These are phyloP conservation scores for Gastroboletus turbinatus DNA, from an alignment of 1,284 basidiomycete genomes.

Conservation along the genomic window DNA sequence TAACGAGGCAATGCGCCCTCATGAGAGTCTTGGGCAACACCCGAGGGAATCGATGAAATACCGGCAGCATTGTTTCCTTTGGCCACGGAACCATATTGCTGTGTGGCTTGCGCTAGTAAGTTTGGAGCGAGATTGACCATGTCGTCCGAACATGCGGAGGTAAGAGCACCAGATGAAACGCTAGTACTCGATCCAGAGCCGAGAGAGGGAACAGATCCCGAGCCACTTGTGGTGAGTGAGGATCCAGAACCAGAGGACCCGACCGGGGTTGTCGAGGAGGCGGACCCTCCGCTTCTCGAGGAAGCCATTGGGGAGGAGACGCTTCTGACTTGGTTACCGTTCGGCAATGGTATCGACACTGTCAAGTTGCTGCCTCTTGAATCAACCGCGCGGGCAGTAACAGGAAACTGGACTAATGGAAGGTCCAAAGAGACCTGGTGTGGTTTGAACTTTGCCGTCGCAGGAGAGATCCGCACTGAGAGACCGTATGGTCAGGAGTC, in stretches of 20 bases:
- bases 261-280: slow-evolving; percentile 41
- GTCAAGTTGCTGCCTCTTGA: slow-evolving; percentile 40
- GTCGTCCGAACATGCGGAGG: slow-evolving; percentile 51
- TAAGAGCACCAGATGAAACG: slow-evolving; percentile 42
- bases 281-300: slow-evolving; percentile 34
- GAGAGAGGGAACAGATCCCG: slow-evolving; percentile 55
- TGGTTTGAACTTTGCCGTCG: slow-evolving; percentile 83
- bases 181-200: slow-evolving; percentile 54
- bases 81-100: slow-evolving; percentile 45
- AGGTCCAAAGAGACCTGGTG: slow-evolving; percentile 48
- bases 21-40: slow-evolving; percentile 41
- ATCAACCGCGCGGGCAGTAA: slow-evolving; percentile 32
- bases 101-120: slow-evolving; percentile 45
- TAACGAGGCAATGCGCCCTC: slow-evolving; percentile 47
- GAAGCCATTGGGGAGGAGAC: slow-evolving; percentile 67
- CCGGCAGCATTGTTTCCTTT: slow-evolving; percentile 31
- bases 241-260: slow-evolving; percentile 54
- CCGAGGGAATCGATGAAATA: slow-evolving; percentile 42
- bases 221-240: slow-evolving; percentile 47
- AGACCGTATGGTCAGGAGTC: slow-evolving; percentile 23
- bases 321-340: slow-evolving; percentile 50
- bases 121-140: slow-evolving; percentile 43
- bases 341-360: slow-evolving; percentile 47
- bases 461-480: slow-evolving; percentile 83
- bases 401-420: slow-evolving; percentile 48